Evolutionary conservation across 768 basidiomycete genomes (phyloP).

Genomic region (Leccinum rimulosum): DNA sequence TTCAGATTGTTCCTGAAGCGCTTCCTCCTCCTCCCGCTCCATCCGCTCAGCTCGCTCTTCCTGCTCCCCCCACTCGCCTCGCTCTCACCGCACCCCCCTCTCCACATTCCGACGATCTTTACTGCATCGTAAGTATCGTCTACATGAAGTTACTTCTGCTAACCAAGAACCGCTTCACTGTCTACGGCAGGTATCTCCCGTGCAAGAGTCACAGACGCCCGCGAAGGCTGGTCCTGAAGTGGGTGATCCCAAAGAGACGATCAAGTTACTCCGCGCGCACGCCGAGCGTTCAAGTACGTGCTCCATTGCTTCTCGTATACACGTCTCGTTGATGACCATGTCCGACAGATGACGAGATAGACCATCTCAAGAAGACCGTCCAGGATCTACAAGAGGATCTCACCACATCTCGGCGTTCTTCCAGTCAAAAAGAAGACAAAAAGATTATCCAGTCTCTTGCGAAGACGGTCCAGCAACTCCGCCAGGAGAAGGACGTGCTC

Average conservation of each 20-base stretch:
- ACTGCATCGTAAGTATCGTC: background rate
- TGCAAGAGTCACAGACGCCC: background rate
- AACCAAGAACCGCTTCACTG: background rate
- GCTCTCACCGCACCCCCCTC: background rate
- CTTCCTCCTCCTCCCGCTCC: background rate
- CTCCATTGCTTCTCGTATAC: background rate
- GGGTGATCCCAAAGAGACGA: background rate
- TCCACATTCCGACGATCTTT: background rate
- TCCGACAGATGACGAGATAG: background rate
- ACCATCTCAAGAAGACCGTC: background rate
- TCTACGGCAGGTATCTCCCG: background rate
- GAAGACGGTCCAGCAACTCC: background rate
- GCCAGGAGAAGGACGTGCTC: background rate
- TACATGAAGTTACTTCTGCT: background rate
- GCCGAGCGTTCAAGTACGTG: background rate
- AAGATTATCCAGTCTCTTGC: background rate
- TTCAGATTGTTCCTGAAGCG: background rate
- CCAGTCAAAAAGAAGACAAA: background rate
- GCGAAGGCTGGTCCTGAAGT: background rate
- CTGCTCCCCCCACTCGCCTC: background rate
- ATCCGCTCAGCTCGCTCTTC: background rate
- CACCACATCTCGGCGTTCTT: background rate
- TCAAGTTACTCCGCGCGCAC: background rate
- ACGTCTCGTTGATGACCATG: background rate
- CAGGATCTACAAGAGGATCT: background rate